Conservation (phyloP, 352 stramenopile species). For the Phytopythium aichiense region DNA sequence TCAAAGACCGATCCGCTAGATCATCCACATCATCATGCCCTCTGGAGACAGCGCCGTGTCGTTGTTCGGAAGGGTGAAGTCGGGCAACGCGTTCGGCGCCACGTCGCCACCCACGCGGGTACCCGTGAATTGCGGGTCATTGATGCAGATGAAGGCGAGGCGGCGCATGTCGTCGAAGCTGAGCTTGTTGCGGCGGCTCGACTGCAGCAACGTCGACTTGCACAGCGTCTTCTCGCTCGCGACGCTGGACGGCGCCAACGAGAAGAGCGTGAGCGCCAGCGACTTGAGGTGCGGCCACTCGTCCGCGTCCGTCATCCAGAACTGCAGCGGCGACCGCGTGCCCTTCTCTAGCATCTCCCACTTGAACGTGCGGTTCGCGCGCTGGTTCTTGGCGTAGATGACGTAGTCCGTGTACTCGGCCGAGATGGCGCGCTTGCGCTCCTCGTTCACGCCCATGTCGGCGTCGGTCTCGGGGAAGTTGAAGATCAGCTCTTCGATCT, state of each 20-base stretch:
- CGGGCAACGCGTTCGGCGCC: slow-evolving; percentile 52
- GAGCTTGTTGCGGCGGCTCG: slow-evolving; percentile 69
- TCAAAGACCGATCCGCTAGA: slow-evolving; percentile 22
- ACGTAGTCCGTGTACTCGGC: slow-evolving; percentile 79
- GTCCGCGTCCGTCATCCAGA: slow-evolving; percentile 73
- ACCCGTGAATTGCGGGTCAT: slow-evolving; percentile 66
- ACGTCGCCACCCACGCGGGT: slow-evolving; percentile 41
- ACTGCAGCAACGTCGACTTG: slow-evolving; percentile 58
- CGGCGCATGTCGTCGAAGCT: slow-evolving; percentile 66
- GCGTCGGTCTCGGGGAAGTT: slow-evolving; percentile 70
- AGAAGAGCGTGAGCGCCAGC: slow-evolving; percentile 74
- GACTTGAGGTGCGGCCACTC: slow-evolving; percentile 79
- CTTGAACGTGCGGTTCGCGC: slow-evolving; percentile 75
- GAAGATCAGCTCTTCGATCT: slow-evolving; percentile 83
- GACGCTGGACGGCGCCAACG: slow-evolving; percentile 66
- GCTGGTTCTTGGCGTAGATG: slow-evolving; percentile 79
- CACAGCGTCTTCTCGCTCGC: slow-evolving; percentile 68
- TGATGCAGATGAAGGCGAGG: slow-evolving; percentile 82
- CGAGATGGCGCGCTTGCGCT: slow-evolving; percentile 63
- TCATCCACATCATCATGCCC: slow-evolving; percentile 89
- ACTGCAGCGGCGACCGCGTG: slow-evolving; percentile 70
- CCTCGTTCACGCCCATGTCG: slow-evolving; percentile 60
- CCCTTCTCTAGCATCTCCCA: slow-evolving; percentile 85
- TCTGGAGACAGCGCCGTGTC: slow-evolving; percentile 66
- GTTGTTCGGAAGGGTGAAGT: slow-evolving; percentile 54